Conservation (phyloP, 352 stramenopile species). For the Phytopythium mirpurense region DNA sequence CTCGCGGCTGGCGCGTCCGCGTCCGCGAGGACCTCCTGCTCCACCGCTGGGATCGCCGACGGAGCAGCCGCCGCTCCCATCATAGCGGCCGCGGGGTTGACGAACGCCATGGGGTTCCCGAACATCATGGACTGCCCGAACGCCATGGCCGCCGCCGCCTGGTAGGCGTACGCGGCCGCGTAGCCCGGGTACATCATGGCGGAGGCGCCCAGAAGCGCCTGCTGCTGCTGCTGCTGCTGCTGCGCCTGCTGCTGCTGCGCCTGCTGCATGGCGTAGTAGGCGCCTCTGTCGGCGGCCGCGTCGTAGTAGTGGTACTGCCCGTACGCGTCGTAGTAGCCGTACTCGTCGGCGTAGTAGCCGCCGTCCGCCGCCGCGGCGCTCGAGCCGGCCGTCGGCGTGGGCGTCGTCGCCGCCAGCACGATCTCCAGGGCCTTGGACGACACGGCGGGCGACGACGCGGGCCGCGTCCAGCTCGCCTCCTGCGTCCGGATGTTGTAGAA, state of each 20-base stretch:
- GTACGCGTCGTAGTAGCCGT: constrained; percentile 77
- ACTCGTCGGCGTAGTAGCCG: constrained; percentile 54
- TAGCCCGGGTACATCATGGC: constrained; percentile 50
- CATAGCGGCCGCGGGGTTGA: constrained; percentile 24
- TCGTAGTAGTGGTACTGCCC: constrained; percentile 86
- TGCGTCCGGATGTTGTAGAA: constrained; percentile 88
- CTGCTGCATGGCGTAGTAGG: constrained; percentile 16
- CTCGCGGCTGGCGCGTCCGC: constrained; percentile 7
- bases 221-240: constrained; percentile 5
- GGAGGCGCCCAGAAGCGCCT: constrained; percentile 7
- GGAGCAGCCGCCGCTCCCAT: constrained; percentile 11
- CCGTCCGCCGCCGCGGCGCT: constrained; percentile 19
- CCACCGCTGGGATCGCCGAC: neutral
- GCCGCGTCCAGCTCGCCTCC: constrained; percentile 81
- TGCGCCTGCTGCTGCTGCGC: too few relatives aligned
- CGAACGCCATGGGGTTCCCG: constrained; percentile 32
- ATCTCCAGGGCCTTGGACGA: constrained; percentile 35
- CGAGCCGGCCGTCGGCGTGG: constrained; percentile 8
- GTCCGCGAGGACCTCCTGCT: neutral
- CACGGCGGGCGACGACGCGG: constrained; percentile 24
- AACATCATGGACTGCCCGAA: constrained; percentile 47
- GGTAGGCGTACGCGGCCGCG: constrained; percentile 52
- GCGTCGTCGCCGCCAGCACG: constrained; percentile 19
- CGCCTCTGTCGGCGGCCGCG: constrained; percentile 9
- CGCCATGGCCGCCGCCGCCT: constrained; percentile 47